A percentile compares a stretch with the other conserved stretches of the same genome.
phyloP scores from a whole-genome alignment of 2,329 filamentous ascomycete genomes.

The Aspergillus oerlinghausenensis region DNA sequence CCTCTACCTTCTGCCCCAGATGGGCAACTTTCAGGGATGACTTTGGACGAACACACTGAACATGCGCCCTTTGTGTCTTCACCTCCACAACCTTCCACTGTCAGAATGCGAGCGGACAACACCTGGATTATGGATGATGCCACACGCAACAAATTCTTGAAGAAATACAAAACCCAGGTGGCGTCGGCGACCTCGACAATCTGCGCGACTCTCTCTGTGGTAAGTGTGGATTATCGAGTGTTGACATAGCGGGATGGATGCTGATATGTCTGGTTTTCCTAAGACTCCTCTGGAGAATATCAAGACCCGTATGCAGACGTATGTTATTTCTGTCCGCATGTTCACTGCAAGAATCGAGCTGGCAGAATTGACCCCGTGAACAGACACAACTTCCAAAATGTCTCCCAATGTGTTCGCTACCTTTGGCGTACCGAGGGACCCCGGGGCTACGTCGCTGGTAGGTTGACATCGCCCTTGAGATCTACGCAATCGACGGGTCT shows the following conservation, averaged over 20 bases:
- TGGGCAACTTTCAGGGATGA: constrained; percentile 34
- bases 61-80: constrained; percentile 36
- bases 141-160: constrained; percentile 40
- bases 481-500: background rate
- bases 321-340: constrained; percentile 13
- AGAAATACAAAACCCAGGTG: constrained; percentile 44
- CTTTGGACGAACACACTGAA: constrained; percentile 35
- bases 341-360: background rate
- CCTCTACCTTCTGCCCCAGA: constrained; percentile 18
- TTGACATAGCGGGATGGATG: background rate
- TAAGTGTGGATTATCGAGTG: constrained; percentile 24
- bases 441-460: constrained; percentile 46
- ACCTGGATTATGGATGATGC: constrained; percentile 36
- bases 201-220: constrained; percentile 43
- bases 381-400: constrained; percentile 43
- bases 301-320: constrained; percentile 50
- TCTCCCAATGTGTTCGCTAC: constrained; percentile 41
- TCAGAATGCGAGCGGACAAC: constrained; percentile 27
- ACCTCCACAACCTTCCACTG: constrained; percentile 30
- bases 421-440: constrained; percentile 45
- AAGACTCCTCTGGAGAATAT: constrained; percentile 47
- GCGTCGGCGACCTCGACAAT: constrained; percentile 43
- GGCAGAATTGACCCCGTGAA: constrained; percentile 1
- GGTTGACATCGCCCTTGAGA: constrained; percentile 5
- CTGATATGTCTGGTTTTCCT: background rate